Conservation (phyloP, 768 basidiomycete genomes). For the Asterophora lycoperdoides region DNA sequence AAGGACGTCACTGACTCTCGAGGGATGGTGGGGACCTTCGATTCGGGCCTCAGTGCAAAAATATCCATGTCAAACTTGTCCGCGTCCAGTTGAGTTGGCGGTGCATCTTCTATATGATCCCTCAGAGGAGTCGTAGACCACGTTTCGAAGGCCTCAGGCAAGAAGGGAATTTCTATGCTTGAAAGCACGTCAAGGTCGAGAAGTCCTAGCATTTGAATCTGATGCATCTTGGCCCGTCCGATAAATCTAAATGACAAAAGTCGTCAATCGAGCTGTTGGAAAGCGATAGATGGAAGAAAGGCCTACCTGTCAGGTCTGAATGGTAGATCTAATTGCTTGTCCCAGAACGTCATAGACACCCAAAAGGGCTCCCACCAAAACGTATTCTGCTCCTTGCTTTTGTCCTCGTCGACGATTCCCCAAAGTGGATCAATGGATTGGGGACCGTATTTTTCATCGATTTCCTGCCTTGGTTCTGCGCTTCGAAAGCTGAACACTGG, state of each 20-base stretch:
- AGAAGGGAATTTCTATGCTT: conserved; percentile 81
- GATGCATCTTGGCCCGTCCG: conserved; percentile 94
- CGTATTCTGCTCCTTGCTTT: conserved; percentile 42
- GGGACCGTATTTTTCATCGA: conserved; percentile 39
- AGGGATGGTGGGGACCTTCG: conserved; percentile 23
- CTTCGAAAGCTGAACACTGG: conserved; percentile 90
- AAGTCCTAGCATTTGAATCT: conserved; percentile 91
- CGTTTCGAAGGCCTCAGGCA: conserved; percentile 42
- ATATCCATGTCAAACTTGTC: conserved; percentile 72
- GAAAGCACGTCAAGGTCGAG: conserved; percentile 89
- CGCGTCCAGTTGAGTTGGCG: conserved; percentile 51
- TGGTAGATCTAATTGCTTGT: conserved; percentile 80
- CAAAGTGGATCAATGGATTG: conserved; percentile 68
- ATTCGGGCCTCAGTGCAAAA: conserved; percentile 50
- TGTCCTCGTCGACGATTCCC: conserved; percentile 57
- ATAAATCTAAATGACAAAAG: conserved; percentile 60
- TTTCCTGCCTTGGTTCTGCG: conserved; percentile 50
- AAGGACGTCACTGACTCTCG: conserved; percentile 41
- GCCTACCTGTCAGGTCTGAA: conserved; percentile 71
- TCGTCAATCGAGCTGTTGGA: neutral
- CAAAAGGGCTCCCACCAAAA: conserved; percentile 94
- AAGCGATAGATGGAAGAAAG: neutral
- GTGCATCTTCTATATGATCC: conserved; percentile 30
- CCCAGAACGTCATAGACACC: conserved; percentile 81
- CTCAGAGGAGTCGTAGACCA: conserved; percentile 30